Percentiles rank a stretch among this genome's conserved stretches.
These are phyloP conservation scores for Entophlyctis helioformis DNA, from an alignment of 192 early-diverging fungal species.

Conservation along the genomic window DNA sequence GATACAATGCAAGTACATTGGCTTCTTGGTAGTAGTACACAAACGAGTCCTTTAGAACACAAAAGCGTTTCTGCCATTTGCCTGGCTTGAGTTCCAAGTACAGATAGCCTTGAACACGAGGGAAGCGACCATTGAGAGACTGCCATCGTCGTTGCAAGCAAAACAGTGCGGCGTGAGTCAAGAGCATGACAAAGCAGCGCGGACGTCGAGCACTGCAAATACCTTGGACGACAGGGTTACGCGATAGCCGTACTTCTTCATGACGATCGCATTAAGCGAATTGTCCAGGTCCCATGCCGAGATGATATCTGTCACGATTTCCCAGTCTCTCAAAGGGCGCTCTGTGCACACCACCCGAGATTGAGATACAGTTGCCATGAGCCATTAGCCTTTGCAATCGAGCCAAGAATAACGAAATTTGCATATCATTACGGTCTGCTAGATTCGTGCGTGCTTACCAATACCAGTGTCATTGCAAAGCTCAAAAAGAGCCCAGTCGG, in stretches of 20 bases:
- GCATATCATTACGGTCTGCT: no score
- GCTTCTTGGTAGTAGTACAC: constrained; percentile 57
- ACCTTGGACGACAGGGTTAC: constrained; percentile 49
- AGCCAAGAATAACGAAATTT: constrained; percentile 1
- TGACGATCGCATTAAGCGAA: constrained; percentile 58
- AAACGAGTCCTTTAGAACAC: constrained; percentile 50
- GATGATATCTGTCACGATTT: constrained; percentile 62
- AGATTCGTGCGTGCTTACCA: constrained; percentile 30
- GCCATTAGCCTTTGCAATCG: constrained; percentile 1
- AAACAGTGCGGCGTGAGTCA: neutral
- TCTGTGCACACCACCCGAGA: neutral
- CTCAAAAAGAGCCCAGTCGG: constrained; percentile 84
- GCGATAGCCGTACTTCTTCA: constrained; percentile 61
- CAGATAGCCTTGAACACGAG: constrained; percentile 50
- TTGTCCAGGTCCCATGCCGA: constrained; percentile 68
- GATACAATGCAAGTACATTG: no score
- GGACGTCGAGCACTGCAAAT: constrained; percentile 1
- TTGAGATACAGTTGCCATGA: constrained; percentile 2
- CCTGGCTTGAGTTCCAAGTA: constrained; percentile 67
- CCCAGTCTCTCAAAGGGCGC: neutral
- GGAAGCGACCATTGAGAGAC: constrained; percentile 28
- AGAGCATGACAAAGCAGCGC: constrained; percentile 11
- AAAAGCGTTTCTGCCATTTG: constrained; percentile 75
- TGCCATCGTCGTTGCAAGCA: constrained; percentile 1
- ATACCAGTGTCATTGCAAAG: constrained; percentile 72